Conservation (phyloP, 495 filamentous ascomycete species). For the Talaromyces liani region DNA sequence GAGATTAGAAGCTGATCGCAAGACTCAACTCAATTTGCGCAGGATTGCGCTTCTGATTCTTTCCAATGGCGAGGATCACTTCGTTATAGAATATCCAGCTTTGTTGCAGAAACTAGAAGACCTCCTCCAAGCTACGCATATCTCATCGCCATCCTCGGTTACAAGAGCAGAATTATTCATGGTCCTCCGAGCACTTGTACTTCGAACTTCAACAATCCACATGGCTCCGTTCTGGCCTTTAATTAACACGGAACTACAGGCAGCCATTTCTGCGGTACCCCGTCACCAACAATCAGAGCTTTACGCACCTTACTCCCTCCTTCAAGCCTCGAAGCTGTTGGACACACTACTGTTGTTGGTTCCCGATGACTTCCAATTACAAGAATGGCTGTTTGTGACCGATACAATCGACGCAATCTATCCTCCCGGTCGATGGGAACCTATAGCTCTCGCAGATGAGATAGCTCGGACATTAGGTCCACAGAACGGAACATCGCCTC, state of each 20-base stretch:
- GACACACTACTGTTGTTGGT: conserved; percentile 76
- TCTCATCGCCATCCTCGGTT: conserved; percentile 84
- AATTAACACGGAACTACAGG: conserved; percentile 79
- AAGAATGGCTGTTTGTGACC: conserved; percentile 94
- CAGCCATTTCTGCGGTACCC: conserved; percentile 69
- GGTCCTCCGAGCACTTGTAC: conserved; percentile 70
- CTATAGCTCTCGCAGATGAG: conserved; percentile 77
- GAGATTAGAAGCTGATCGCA: conserved; percentile 88
- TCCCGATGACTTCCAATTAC: conserved; percentile 91
- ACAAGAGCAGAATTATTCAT: conserved; percentile 87
- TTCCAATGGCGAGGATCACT: conserved; percentile 66
- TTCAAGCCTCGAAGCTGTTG: conserved; percentile 89
- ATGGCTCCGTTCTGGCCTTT: conserved; percentile 83
- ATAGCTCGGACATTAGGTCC: conserved; percentile 70
- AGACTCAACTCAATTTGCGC: conserved; percentile 83
- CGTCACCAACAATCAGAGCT: conserved; percentile 64
- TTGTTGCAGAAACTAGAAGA: conserved; percentile 83
- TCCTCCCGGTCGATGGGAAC: conserved; percentile 60
- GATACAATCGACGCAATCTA: conserved; percentile 98
- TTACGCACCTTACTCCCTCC: conserved; percentile 63
- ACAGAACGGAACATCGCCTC: conserved; percentile 29
- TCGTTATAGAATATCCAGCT: conserved; percentile 62
- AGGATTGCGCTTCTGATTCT: conserved; percentile 72
- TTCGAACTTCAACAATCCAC: conserved; percentile 69
- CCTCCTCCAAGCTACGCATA: conserved; percentile 73